Evolutionary conservation across 257 asterid genomes (phyloP), one percentile per base, ranked within the genome.

Genomic region (Thymus quinquecostatus): DNA sequence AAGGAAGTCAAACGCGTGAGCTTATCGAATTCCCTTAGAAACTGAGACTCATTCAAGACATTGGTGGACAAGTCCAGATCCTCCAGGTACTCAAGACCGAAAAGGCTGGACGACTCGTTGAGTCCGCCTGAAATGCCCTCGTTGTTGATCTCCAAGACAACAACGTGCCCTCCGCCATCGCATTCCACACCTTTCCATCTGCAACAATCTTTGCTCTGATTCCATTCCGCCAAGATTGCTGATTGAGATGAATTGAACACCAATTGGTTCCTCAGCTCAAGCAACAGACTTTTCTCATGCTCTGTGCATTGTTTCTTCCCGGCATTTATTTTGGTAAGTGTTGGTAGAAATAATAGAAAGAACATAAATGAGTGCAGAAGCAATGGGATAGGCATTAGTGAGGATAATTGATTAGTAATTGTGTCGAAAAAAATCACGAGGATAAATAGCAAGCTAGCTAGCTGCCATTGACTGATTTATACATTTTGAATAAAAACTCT

Each of bases 121-220:
- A 56, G 14, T 29, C 61, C 61, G 33, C 61, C 60, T 33, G 64
- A 59, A 12, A 33, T 61, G 33, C 0, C 71, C 80, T 0, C 62
- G 68, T 5, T 60, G 57, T 64, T 40, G 34, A 84, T 73, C 11
- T 78, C 30, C 48, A 81, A 47, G 6, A 53, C 8, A n/a, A 66
- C 62, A 2, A 84, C 80, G 33, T 47, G 77, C 10, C 85, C 85
- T 10, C 53, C 32, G 33, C 4, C 11, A 34, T 80, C 83, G 30
- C 84, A 84, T 28, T 29, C 28, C 9, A 81, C 82, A 12, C 88
- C 88, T 2, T 64, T 2, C 86, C 88, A 83, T 0, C n/a, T 40
- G 48, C 88, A 56, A 3, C 61, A 56, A 10, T 56, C 40, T 1
- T 29, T 38, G 3, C n/a, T 56, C 1, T 10, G 8, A 66, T 72